These are phyloP conservation scores for Somion occarium DNA, from an alignment of 1,284 basidiomycete genomes.

Conservation along the genomic window DNA sequence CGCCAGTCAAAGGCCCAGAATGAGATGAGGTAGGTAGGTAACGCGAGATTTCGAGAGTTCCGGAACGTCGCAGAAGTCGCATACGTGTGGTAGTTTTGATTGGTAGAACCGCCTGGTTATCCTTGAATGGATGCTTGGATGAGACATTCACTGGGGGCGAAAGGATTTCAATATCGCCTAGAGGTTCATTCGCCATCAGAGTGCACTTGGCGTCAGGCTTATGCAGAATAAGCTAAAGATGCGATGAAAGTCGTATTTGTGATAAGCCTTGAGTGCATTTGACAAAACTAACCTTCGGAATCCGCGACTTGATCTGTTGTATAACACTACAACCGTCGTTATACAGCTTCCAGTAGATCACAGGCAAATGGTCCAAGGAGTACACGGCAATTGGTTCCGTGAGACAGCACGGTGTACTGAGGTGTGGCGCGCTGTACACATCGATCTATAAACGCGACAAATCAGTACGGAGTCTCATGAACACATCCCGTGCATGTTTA, in stretches of 20 bases:
- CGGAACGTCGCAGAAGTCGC: conserved; percentile 35
- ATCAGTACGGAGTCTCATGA: neutral
- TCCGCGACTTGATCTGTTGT: conserved; percentile 44
- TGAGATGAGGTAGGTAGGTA: conserved; percentile 18
- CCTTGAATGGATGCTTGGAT: conserved; percentile 6
- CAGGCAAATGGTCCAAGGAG: conserved; percentile 33
- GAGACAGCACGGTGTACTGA: conserved; percentile 43
- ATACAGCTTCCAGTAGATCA: conserved; percentile 39
- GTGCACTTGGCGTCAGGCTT: conserved; percentile 38
- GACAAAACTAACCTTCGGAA: conserved; percentile 40
- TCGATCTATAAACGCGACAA: conserved; percentile 30
- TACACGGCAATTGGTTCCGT: conserved; percentile 36
- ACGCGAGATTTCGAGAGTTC: conserved; percentile 39
- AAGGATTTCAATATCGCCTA: conserved; percentile 44
- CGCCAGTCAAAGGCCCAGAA: conserved; percentile 13
- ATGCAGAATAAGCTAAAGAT: conserved; percentile 39
- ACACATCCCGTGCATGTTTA: conserved; percentile 13
- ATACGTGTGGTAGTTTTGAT: conserved; percentile 32
- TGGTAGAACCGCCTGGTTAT: conserved; percentile 1
- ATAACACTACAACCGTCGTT: conserved; percentile 40
- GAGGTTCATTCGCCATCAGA: conserved; percentile 51
- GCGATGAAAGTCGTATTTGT: no score
- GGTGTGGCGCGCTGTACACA: conserved; percentile 43
- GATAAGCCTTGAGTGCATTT: neutral
- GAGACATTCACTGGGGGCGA: conserved; percentile 16